A percentile compares a stretch with the other conserved stretches of the same genome.
Conservation (phyloP, 2,329 filamentous ascomycete genomes). For the Karstenula rhodostoma region DNA sequence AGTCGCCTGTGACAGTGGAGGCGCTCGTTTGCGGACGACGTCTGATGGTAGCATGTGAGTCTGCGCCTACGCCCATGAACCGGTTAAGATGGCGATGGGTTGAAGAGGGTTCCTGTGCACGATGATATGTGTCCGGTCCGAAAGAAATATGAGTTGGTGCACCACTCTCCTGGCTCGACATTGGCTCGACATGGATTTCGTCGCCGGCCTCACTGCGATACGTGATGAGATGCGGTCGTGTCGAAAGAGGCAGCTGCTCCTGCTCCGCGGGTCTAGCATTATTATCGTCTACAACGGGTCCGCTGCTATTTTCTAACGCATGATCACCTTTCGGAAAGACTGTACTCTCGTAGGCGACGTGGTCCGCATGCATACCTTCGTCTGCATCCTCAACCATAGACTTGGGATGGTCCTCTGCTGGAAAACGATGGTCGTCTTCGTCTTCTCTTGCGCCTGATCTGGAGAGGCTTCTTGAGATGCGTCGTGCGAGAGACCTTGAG, state of each 20-base stretch:
- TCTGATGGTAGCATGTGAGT: conserved; percentile 37
- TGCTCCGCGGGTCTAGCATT: background rate
- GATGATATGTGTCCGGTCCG: conserved; percentile 32
- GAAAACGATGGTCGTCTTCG: background rate
- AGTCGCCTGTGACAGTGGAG: conserved; percentile 21
- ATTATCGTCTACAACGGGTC: background rate
- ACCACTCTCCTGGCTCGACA: conserved; percentile 1
- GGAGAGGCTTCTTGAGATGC: conserved; percentile 22
- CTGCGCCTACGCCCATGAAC: conserved; percentile 47
- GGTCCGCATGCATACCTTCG: background rate
- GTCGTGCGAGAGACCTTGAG: conserved; percentile 14
- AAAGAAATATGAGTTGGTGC: conserved; percentile 40
- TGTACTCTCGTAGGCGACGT: background rate
- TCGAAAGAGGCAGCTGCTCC: background rate
- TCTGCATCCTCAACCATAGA: background rate
- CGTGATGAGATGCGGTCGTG: conserved; percentile 16
- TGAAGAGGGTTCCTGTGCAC: conserved; percentile 13
- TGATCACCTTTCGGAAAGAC: background rate
- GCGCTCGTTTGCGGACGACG: conserved; percentile 20
- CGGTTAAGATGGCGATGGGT: conserved; percentile 23
- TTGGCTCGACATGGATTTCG: conserved; percentile 21
- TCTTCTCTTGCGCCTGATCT: conserved; percentile 4
- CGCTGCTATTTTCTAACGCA: background rate
- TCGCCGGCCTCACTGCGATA: conserved; percentile 21
- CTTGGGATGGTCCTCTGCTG: background rate